Base-by-base conservation (phyloP, 306 rosid species). In the Cucurbita moschata region DNA sequence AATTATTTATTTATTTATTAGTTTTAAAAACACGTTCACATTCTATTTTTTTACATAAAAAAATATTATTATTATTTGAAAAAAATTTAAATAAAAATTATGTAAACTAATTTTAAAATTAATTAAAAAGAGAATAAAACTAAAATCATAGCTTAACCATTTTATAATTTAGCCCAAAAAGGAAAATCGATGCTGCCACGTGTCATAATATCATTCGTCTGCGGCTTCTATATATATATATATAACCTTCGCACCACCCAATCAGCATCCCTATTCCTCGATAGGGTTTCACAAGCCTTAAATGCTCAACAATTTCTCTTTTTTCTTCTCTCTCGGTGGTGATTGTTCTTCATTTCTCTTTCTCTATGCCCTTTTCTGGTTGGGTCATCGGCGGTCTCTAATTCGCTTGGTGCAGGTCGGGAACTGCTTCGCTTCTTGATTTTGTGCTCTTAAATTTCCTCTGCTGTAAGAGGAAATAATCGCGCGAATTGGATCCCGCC, bases 341-440 rank as follows among this genome's bases (percentile, higher is more conserved):
- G 39, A 57, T 21, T 60, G 14, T 10, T 10, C 52, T 16, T 16
- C 5, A 5, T 70, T 23, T 62, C 4, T 19, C 57, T 47, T 4
- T 46, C 39, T 26, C 21, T 75, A 18, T 26, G 49, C 60, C 14
- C 10, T 19, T 37, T 35, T 44, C 71, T 59, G 82, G 66, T 80
- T 79, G 75, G 65, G 75, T 87, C 86, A 81, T 89, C 81, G 81
- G 94, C 96, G 84, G 80, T 83, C 90, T 93, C 98, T 88, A 85
- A 88, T 93, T 93, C 98, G 98, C 98, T 93, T 93, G 98, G 98
- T 93, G 98, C 98, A 93, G 98, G 97, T 93, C 98, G 98, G 98
- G 98, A 93, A 87, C 96, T 79, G 83, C 75, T 85, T 79, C 82
- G 74, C 78, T 54, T 61, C 49, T 64, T 19, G 39, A 37, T 37